These are phyloP conservation scores for Elongisporangium anandrum DNA, from an alignment of 352 stramenopile species.

Conservation along the genomic window DNA sequence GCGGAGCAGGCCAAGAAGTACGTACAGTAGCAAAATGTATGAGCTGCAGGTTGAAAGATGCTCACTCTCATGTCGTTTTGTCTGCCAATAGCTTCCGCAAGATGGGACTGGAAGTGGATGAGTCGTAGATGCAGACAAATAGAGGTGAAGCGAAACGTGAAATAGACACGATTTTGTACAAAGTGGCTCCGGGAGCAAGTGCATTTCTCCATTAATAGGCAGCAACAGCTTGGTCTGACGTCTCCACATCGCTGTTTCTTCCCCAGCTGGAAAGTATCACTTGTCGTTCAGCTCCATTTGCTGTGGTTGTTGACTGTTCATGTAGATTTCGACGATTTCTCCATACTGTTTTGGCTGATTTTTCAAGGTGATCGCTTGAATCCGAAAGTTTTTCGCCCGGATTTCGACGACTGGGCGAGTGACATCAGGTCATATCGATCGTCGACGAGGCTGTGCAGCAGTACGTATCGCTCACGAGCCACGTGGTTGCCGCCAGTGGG, in stretches of 20 bases:
- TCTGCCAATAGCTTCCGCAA: conserved; percentile 48
- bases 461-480: conserved; percentile 61
- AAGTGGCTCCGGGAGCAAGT: neutral
- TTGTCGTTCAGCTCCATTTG: neutral
- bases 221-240: neutral
- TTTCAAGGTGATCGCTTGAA: neutral
- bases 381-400: conserved; percentile 16
- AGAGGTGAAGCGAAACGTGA: neutral
- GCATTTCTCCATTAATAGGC: neutral
- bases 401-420: conserved; percentile 44
- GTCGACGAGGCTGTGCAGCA: conserved; percentile 80
- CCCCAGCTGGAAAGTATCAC: no score
- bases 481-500: conserved; percentile 37
- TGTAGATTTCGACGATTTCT: neutral
- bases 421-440: conserved; percentile 88
- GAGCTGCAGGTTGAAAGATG: no score
- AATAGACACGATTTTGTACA: neutral
- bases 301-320: no score
- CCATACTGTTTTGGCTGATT: neutral
- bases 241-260: no score
- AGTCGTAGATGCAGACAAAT: conserved; percentile 18
- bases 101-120: conserved; percentile 59
- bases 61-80: neutral
- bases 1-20: conserved; percentile 62
- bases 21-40: conserved; percentile 13